phyloP scores from a whole-genome alignment of 2,329 filamentous ascomycete species.

The Alternaria solani region DNA sequence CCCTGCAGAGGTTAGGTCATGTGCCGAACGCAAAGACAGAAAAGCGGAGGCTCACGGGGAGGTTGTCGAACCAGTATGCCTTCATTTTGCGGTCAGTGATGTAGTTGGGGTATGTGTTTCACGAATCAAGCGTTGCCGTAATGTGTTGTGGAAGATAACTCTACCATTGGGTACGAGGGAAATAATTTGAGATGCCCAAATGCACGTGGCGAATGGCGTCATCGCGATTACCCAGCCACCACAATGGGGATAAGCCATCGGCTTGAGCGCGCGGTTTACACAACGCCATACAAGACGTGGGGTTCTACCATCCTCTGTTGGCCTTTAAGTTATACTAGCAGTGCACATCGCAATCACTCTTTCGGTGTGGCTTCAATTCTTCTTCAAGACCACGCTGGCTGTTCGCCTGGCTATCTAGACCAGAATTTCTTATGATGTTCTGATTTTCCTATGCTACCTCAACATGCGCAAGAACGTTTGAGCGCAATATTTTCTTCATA shows the following conservation, averaged over 20 bases:
- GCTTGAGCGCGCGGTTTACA: not conserved
- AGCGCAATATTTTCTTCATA: not conserved
- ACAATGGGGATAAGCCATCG: slow-evolving; percentile 8
- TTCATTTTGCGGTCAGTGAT: slow-evolving; percentile 60
- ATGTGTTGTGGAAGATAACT: slow-evolving; percentile 1
- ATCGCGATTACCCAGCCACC: slow-evolving; percentile 35
- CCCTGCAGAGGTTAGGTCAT: slow-evolving; percentile 64
- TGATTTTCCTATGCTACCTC: not conserved
- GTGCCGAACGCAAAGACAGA: slow-evolving; percentile 9
- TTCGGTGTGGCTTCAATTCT: not conserved
- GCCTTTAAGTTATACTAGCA: not conserved
- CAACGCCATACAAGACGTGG: not conserved
- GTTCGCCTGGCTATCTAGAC: not conserved
- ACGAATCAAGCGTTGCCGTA: not conserved
- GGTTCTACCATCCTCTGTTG: not conserved
- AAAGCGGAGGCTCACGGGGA: slow-evolving; percentile 56
- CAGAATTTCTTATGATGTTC: not conserved
- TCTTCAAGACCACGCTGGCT: not conserved
- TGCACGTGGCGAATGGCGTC: slow-evolving; percentile 42
- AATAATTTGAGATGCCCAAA: slow-evolving; percentile 20
- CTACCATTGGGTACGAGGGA: slow-evolving; percentile 8
- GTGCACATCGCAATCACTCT: not conserved
- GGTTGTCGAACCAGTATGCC: slow-evolving; percentile 76
- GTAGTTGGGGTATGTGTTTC: not conserved
- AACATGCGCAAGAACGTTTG: not conserved